Evolutionary conservation across 2,329 filamentous ascomycete genomes (phyloP).

Genomic region (Diaporthe sp.): DNA sequence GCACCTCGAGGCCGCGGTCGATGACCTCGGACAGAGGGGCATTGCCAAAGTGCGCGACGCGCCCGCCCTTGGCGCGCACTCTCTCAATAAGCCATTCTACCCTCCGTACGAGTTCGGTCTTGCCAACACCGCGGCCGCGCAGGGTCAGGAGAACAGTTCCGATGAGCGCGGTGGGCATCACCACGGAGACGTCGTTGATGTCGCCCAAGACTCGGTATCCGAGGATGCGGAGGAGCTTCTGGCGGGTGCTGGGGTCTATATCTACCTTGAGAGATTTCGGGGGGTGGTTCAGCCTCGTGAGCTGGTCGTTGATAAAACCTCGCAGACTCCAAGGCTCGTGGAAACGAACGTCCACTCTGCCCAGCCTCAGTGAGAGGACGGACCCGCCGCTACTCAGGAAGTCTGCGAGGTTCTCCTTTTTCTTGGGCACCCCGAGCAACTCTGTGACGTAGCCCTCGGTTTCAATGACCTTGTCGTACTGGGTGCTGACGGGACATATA

Average conservation of each 20-base stretch:
- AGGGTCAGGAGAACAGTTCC: constrained; percentile 94
- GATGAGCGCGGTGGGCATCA: constrained; percentile 97
- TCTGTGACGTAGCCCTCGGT: constrained; percentile 97
- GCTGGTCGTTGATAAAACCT: constrained; percentile 84
- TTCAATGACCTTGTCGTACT: constrained; percentile 99
- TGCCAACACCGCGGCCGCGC: constrained; percentile 91
- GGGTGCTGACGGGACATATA: constrained; percentile 95
- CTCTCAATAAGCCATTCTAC: constrained; percentile 91
- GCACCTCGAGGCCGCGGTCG: constrained; percentile 89
- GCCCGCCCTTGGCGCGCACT: constrained; percentile 87
- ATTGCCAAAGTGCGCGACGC: constrained; percentile 93
- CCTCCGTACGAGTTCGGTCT: constrained; percentile 84
- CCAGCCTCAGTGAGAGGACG: constrained; percentile 88
- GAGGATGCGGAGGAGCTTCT: constrained; percentile 85
- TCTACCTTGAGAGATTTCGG: constrained; percentile 63
- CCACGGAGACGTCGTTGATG: constrained; percentile 95
- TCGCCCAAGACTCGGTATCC: constrained; percentile 94
- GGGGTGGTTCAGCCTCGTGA: constrained; percentile 68
- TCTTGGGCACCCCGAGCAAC: constrained; percentile 92
- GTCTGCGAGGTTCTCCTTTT: constrained; percentile 91
- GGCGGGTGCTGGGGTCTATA: constrained; percentile 68
- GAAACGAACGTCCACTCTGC: constrained; percentile 94
- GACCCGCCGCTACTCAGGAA: constrained; percentile 90
- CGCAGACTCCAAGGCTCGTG: constrained; percentile 95
- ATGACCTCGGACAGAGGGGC: constrained; percentile 85